Percentiles rank a stretch among this genome's conserved stretches.
Evolutionary conservation across 306 rosid genomes (phyloP).

Genomic region (Rosa chinensis): DNA sequence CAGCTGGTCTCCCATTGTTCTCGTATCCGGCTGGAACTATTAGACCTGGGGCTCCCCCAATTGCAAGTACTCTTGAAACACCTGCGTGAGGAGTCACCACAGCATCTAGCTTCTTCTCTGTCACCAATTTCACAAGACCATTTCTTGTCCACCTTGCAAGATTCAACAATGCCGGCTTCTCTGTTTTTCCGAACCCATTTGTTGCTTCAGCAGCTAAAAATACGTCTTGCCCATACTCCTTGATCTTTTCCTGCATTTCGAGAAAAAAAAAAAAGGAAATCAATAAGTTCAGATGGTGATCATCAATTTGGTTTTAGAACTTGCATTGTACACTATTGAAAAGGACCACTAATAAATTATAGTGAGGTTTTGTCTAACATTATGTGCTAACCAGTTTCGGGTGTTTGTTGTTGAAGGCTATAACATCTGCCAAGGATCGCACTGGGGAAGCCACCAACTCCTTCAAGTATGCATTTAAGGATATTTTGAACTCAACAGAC

Average conservation of each 20-base stretch:
- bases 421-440: slow-evolving; percentile 31
- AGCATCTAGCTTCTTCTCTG: slow-evolving; percentile 45
- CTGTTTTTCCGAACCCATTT: slow-evolving; percentile 40
- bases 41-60: slow-evolving; percentile 34
- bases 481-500: slow-evolving; percentile 17
- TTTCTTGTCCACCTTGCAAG: slow-evolving; percentile 33
- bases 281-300: neutral
- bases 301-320: neutral
- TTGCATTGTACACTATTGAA: neutral
- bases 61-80: slow-evolving; percentile 13
- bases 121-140: slow-evolving; percentile 53
- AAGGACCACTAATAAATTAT: neutral
- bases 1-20: slow-evolving; percentile 29
- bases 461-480: slow-evolving; percentile 22
- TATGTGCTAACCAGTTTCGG: slow-evolving; percentile 16
- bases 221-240: slow-evolving; percentile 51
- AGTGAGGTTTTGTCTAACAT: neutral
- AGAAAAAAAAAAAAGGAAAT: neutral
- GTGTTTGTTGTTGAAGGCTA: slow-evolving; percentile 23
- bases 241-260: slow-evolving; percentile 42
- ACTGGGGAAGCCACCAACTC: slow-evolving; percentile 26
- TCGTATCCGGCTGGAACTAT: slow-evolving; percentile 39
- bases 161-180: slow-evolving; percentile 31
- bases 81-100: slow-evolving; percentile 24
- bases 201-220: slow-evolving; percentile 45